Evolutionary conservation across 2,329 filamentous ascomycete genomes (phyloP), one percentile per base, ranked within the genome.

Genomic region (Alternaria sp.): DNA sequence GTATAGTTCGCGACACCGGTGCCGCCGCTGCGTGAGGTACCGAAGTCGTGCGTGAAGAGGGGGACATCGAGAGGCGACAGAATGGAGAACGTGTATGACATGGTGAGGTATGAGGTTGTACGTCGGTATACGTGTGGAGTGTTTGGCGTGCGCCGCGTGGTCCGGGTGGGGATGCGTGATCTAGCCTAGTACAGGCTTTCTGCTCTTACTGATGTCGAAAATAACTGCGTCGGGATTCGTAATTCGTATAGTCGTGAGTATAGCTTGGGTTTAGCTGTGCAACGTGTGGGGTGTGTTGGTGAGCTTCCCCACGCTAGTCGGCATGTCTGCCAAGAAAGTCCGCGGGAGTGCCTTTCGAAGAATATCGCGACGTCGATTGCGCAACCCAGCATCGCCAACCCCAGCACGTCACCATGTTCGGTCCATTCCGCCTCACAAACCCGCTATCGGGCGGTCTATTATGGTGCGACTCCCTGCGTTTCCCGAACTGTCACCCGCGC

Each of bases 1-100:
- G 88, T 89, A 85, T 97, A 98, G 77, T 92, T 91, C 65, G 95
- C 88, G 78, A 93, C 86, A 72, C 96, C 96, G 85, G 98, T 96
- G 78, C 95, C 95, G 82, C 95, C 94, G 73, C 93, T 91, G 81
- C 97, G 97, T 44, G 93, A 97, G 43, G 95, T 97, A 74, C 96
- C 96, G 80, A 99, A 99, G 78, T 97, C 94, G 81, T 96, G 89
- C 83, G 97, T 95, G 83, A 98, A 99, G 71, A 99, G 88, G 32
- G 96, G 95, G 78, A 95, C 96, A 84, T 99, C 96, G 74, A 93
- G 92, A 21, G 93, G 96, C 77, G 94, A 96, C 80, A 99, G 89
- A 72, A 99, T 97, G 77, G 92, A 92, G 83, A 99, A 98, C 85
- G 97, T 97, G 86, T 98, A 99, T 64, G 94, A 97, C 96, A 98